phyloP scores from a whole-genome alignment of 192 early-diverging fungal species.

The Backusella tarrabulga region DNA sequence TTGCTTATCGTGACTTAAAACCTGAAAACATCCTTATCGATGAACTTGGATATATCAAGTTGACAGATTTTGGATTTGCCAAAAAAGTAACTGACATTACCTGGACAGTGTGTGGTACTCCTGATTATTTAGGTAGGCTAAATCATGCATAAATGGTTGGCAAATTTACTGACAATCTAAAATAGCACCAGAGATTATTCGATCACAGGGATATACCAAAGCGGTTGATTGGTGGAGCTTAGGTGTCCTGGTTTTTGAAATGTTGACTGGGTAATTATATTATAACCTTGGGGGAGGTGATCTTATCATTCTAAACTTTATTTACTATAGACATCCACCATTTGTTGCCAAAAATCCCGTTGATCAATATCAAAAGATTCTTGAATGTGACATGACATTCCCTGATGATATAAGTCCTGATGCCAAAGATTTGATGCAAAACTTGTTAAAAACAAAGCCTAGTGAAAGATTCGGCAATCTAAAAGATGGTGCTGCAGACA shows the following conservation, averaged over 20 bases:
- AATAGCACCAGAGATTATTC: slow-evolving; percentile 86
- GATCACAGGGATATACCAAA: slow-evolving; percentile 79
- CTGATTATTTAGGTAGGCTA: slow-evolving; percentile 51
- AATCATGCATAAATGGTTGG: neutral
- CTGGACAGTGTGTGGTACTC: slow-evolving; percentile 77
- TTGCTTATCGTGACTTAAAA: slow-evolving; percentile 83
- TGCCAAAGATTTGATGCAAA: slow-evolving; percentile 73
- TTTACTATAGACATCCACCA: slow-evolving; percentile 58
- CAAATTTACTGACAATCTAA: slow-evolving; percentile 41
- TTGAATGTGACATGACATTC: slow-evolving; percentile 70
- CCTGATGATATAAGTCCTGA: slow-evolving; percentile 67
- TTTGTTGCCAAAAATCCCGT: slow-evolving; percentile 89
- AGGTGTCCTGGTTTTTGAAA: slow-evolving; percentile 90
- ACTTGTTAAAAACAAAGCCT: slow-evolving; percentile 73
- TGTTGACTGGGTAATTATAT: slow-evolving; percentile 42
- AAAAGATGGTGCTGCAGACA: slow-evolving; percentile 62
- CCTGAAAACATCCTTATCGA: slow-evolving; percentile 85
- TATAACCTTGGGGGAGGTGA: neutral
- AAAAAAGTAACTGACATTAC: slow-evolving; percentile 42
- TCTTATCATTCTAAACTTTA: neutral
- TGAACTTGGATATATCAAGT: slow-evolving; percentile 85
- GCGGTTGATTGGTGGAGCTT: slow-evolving; percentile 97
- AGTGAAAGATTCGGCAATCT: slow-evolving; percentile 67
- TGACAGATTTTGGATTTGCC: slow-evolving; percentile 95
- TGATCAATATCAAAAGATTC: slow-evolving; percentile 87